These are phyloP conservation scores for Globisporangium cederbergense DNA, from an alignment of 352 stramenopile genomes.

Conservation along the genomic window DNA sequence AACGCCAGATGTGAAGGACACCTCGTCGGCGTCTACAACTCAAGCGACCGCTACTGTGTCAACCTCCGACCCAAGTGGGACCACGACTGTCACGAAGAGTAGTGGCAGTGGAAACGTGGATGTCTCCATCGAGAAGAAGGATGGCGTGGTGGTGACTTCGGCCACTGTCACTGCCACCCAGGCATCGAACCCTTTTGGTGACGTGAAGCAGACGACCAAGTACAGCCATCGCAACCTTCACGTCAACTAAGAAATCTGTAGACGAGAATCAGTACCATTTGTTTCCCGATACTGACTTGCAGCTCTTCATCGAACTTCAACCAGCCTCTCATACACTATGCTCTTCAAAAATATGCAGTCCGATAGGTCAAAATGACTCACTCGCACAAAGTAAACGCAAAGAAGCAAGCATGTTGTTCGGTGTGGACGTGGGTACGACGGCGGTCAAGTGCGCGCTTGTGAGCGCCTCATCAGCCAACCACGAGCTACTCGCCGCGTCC, in stretches of 20 bases:
- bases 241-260: background rate
- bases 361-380: too few relatives aligned
- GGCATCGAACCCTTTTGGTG: background rate
- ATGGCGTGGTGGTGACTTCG: background rate
- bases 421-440: conserved; percentile 74
- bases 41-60: background rate
- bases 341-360: too few relatives aligned
- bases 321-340: too few relatives aligned
- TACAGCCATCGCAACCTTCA: background rate
- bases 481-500: conserved; percentile 28
- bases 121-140: conserved; percentile 2
- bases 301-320: too few relatives aligned
- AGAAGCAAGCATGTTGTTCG: conserved; percentile 25
- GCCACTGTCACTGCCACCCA: background rate
- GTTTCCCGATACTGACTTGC: too few relatives aligned
- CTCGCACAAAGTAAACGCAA: too few relatives aligned
- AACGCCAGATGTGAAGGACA: background rate
- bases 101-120: conserved; percentile 6
- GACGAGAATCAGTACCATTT: too few relatives aligned
- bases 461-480: conserved; percentile 16
- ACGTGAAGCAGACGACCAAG: background rate
- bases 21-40: background rate
- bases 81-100: conserved; percentile 1
- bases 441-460: conserved; percentile 74
- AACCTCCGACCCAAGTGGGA: background rate